Base-by-base conservation (phyloP, 1,284 basidiomycete species). In the Cutaneotrichosporon mucoides region DNA sequence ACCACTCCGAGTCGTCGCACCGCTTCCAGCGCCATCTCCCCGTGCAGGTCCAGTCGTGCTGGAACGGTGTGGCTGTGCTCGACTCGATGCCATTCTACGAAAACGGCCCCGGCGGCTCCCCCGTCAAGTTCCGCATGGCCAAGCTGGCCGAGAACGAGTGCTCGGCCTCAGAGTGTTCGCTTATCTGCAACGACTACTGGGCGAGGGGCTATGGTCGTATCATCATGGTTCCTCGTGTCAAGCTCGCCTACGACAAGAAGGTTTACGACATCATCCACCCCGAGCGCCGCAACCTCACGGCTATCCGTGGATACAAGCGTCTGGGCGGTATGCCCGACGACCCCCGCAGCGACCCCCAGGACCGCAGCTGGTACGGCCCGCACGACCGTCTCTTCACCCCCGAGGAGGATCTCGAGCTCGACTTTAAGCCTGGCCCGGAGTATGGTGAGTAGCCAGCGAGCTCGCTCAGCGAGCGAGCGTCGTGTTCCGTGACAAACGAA, bases 241-340 rank as follows among this genome's bases (percentile, higher is more conserved):
- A 96, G 76, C 81, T 97, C 55, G 93, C 93, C 1, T 96, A 97
- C 72, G 93, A 96, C 78, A 83, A 84, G 88, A 87, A 85, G 80
- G 93, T 96, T 2, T 96, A 86, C 78, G 89, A 93, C 64, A 90
- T 95, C 69, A 89, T 96, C 67, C 93, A 96, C 77, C 93, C 93
- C 1, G 72, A 83, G 42, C 83, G 93, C 47, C 83, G 90, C 53
- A 97, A 97, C 76, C 81, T 96, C 51, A 93, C 89, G n/a, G 87
- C 91, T n/a, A 96, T 97, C 66, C 84, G 93, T 44, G 92, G 90
- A 0, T 97, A 93, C 77, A 85, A 86, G 45, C 87, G 92, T 33
- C 81, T 96, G 16, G 93, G 93, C 33, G 93, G 93, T 4, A 82
- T 93, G 24, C 91, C 93, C 0, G 93, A 97, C 76, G 90, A 95